Percentiles rank a stretch among this genome's conserved stretches.
These are phyloP conservation scores for Naematelia aurantialba DNA, from an alignment of 768 basidiomycete species.

Conservation along the genomic window DNA sequence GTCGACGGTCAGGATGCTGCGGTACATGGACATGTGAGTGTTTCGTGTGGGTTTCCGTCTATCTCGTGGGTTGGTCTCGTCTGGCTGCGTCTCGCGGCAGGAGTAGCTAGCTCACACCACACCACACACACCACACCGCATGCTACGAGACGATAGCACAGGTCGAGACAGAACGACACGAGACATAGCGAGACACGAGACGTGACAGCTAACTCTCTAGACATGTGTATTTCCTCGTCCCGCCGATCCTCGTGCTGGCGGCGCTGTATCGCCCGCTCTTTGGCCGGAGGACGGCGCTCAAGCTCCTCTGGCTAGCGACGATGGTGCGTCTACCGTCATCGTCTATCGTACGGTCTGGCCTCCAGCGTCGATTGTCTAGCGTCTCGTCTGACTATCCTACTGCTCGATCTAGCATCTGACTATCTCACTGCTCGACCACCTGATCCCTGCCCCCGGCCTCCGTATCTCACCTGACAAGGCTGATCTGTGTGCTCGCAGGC, in stretches of 20 bases:
- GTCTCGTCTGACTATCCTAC: too few species aligned
- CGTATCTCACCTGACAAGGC: too few species aligned
- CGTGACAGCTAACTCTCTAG: conserved; percentile 12
- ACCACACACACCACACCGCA: too few species aligned
- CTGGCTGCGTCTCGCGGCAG: too few species aligned
- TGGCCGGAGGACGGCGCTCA: conserved; percentile 41
- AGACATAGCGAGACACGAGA: background rate
- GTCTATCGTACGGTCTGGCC: background rate
- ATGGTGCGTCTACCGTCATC: conserved; percentile 31
- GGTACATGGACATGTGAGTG: conserved; percentile 33
- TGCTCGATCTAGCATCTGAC: too few species aligned
- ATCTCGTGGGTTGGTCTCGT: too few species aligned
- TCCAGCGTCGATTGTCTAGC: too few species aligned
- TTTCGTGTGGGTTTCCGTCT: background rate
- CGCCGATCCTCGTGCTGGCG: conserved; percentile 35
- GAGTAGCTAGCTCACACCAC: too few species aligned
- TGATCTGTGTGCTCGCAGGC: conserved; percentile 36
- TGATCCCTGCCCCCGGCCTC: too few species aligned
- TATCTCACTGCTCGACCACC: too few species aligned
- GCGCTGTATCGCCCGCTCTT: conserved; percentile 37
- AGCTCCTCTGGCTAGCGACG: conserved; percentile 38
- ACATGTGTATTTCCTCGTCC: conserved; percentile 39
- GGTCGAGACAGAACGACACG: too few species aligned
- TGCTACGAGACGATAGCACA: too few species aligned
- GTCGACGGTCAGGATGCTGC: conserved; percentile 16